Evolutionary conservation across 2,329 filamentous ascomycete species (phyloP).

Genomic region (Helminthosporium solani): DNA sequence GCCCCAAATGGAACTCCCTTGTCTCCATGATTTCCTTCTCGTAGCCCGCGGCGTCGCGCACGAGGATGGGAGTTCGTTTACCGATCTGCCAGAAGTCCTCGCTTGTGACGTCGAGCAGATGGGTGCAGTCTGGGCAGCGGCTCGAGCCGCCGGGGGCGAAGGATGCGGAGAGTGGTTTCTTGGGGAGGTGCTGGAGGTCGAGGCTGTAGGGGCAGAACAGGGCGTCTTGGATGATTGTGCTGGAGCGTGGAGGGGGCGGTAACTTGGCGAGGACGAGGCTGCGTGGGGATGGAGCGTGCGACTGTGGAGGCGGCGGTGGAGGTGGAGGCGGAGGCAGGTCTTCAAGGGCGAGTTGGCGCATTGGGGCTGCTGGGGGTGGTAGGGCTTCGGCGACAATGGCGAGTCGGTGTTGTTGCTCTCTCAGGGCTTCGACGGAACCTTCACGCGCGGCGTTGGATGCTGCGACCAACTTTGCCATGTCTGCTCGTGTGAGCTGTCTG

Average conservation of each 20-base stretch:
- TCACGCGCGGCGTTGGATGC: conserved; percentile 47
- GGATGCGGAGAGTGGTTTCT: conserved; percentile 30
- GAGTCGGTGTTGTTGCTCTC: conserved; percentile 38
- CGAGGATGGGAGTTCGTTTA: conserved; percentile 31
- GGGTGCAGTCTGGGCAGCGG: conserved; percentile 33
- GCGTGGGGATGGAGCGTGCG: too few species aligned
- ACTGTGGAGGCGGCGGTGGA: too few species aligned
- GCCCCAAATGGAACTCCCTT: conserved; percentile 38
- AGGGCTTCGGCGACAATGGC: conserved; percentile 10
- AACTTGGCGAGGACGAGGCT: too few species aligned
- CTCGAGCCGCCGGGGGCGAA: conserved; percentile 37
- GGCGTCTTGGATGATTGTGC: conserved; percentile 18
- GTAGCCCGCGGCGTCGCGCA: conserved; percentile 24
- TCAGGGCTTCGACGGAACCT: conserved; percentile 42
- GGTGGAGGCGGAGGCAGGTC: background rate
- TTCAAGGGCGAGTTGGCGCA: conserved; percentile 10
- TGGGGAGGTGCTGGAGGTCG: conserved; percentile 33
- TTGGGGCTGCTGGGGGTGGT: background rate
- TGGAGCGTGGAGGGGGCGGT: conserved; percentile 21
- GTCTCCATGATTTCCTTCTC: conserved; percentile 37
- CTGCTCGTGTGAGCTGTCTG: conserved; percentile 40
- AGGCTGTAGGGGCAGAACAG: conserved; percentile 41
- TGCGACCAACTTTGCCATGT: conserved; percentile 43
- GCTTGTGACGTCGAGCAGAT: conserved; percentile 26
- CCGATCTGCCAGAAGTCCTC: conserved; percentile 44